phyloP scores from a whole-genome alignment of 192 early-diverging fungal genomes.

The Coemansia sp. region DNA sequence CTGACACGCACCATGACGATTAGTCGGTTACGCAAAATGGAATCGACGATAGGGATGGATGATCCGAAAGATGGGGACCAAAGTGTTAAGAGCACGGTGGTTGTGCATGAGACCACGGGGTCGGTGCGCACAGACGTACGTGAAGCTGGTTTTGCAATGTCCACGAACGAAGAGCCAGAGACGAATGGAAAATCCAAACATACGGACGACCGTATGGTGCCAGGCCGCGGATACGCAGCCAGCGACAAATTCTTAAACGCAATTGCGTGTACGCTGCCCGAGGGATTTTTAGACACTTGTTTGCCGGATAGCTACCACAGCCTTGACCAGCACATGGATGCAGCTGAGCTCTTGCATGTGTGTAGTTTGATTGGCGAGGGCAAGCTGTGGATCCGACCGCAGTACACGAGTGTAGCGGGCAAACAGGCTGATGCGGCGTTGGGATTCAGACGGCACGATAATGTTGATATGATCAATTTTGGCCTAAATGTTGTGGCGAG shows the following conservation, averaged over 20 bases:
- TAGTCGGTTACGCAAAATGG: constrained; percentile 14
- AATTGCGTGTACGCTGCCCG: constrained; percentile 19
- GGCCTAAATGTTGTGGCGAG: background rate
- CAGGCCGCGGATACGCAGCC: constrained; percentile 36
- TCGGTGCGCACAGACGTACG: constrained; percentile 13
- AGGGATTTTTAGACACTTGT: background rate
- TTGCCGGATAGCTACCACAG: background rate
- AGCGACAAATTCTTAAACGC: constrained; percentile 25
- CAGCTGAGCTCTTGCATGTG: constrained; percentile 14
- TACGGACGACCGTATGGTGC: constrained; percentile 22
- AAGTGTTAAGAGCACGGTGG: constrained; percentile 12
- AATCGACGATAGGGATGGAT: constrained; percentile 27
- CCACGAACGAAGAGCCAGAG: background rate
- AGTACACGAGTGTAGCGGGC: constrained; percentile 1
- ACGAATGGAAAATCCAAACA: background rate
- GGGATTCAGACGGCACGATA: constrained; percentile 17
- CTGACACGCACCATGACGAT: constrained; percentile 2
- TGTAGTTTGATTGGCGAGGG: constrained; percentile 21
- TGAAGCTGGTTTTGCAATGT: background rate
- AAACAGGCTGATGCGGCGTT: background rate
- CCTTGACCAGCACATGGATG: constrained; percentile 2
- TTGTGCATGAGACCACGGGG: constrained; percentile 32
- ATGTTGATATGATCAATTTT: constrained; percentile 1
- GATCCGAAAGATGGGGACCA: background rate
- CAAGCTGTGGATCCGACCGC: constrained; percentile 33